A percentile compares a stretch with the other conserved stretches of the same genome.
phyloP scores from a whole-genome alignment of 2,329 filamentous ascomycete genomes.

The Pseudohalonectria lignicola region DNA sequence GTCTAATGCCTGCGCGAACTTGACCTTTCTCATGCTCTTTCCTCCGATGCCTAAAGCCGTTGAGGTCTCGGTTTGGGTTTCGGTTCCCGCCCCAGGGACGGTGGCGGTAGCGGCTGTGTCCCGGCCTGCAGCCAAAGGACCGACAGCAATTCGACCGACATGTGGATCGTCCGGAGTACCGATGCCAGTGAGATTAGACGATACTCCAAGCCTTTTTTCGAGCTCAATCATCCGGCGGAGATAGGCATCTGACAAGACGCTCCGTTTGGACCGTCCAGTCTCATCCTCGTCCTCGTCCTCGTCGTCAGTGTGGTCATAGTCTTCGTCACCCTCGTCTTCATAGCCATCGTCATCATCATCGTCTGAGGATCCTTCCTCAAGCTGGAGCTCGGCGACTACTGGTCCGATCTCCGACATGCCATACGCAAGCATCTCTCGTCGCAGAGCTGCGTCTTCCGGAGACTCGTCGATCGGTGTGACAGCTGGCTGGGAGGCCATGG shows the following conservation, averaged over 20 bases:
- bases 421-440: conserved; percentile 85
- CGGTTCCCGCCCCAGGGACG: conserved; percentile 5
- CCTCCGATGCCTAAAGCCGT: too few species aligned
- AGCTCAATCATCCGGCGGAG: conserved; percentile 75
- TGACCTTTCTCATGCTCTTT: conserved; percentile 74
- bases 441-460: conserved; percentile 66
- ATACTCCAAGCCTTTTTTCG: conserved; percentile 62
- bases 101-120: conserved; percentile 8
- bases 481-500: conserved; percentile 30
- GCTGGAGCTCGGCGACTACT: conserved; percentile 81
- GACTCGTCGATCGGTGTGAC: conserved; percentile 66
- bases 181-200: too few species aligned
- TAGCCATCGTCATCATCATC: conserved; percentile 36
- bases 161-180: conserved; percentile 1
- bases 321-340: conserved; percentile 55
- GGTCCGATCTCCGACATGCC: conserved; percentile 79
- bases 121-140: conserved; percentile 11
- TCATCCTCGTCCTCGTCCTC: conserved; percentile 55
- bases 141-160: conserved; percentile 45
- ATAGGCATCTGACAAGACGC: conserved; percentile 63
- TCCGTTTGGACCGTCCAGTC: conserved; percentile 60
- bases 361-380: conserved; percentile 58
- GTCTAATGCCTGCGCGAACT: conserved; percentile 68
- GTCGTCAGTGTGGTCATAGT: conserved; percentile 28
- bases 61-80: too few species aligned